Base-by-base conservation (phyloP, 768 basidiomycete species). In the Basidioascus undulatus region DNA sequence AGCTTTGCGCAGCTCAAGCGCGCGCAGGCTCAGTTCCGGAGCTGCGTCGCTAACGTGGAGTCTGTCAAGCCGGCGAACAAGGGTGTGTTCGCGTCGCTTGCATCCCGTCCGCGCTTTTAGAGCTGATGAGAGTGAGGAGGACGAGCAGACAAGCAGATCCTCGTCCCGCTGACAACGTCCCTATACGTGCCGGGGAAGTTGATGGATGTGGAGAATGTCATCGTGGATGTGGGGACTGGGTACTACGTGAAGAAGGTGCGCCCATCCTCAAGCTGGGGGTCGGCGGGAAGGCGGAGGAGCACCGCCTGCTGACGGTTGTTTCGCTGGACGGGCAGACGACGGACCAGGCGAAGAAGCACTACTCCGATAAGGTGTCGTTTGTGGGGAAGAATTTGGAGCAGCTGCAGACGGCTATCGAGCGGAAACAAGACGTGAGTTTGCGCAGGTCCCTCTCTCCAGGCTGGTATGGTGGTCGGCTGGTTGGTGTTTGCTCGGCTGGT, bases 221-320 rank as follows among this genome's bases (percentile, higher is more conserved):
- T 96, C 46, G 71, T 96, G 30, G 92, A 98, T 55, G 67, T 96
- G 21, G 92, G 92, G 1, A 96, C 89, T 0, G 89, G 92, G 0
- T 98, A 94, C 59, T 94, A 76, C 49, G 79, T 96, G 15, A 74
- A 81, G 60, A 98, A 96, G 69, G 92, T 82, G 35, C 33, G 63
- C 47, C 20, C 5, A 6, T 32, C 18, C 6, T 19, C 35, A 11
- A 16, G 11, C 11, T 20, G 18, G 21, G 35, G 9, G 13, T 16
- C 6, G 5, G 6, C 8, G 34, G n/a, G 8, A 11, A 26, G 6
- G 33, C 41, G 13, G 23, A 18, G 18, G 19, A 12, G 10, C 9
- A 6, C 19, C 26, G 15, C 34, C 26, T 23, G 30, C 20, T 42
- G 12, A 39, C 23, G n/a, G 41, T n/a, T 23, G 31, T 33, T 13